phyloP scores from a whole-genome alignment of 129 eudicot species.

The Solidago caesia region DNA sequence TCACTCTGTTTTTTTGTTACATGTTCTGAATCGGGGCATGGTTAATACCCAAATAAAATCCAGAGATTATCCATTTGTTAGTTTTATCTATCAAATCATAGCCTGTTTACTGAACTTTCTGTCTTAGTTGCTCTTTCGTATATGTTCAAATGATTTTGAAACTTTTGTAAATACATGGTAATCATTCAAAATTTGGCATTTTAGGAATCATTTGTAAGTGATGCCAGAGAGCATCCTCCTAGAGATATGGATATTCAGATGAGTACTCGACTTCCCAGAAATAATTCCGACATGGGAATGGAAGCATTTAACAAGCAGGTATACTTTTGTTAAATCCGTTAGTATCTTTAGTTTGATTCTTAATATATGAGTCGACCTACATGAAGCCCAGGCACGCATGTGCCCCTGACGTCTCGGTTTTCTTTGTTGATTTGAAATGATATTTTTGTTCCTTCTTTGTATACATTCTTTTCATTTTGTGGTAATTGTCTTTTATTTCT shows the following conservation, averaged over 20 bases:
- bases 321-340: neutral
- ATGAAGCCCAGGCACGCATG: too few species aligned
- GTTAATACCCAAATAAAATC: neutral
- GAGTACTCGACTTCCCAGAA: slow-evolving; percentile 56
- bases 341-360: too few species aligned
- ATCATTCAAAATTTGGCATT: neutral
- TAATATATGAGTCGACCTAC: too few species aligned
- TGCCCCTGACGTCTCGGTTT: neutral
- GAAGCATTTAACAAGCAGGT: slow-evolving; percentile 82
- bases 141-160: slow-evolving; percentile 1
- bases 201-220: slow-evolving; percentile 64
- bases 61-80: neutral
- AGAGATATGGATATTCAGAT: slow-evolving; percentile 58
- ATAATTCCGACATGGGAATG: slow-evolving; percentile 70
- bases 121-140: neutral
- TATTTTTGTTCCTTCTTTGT: neutral
- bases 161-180: neutral
- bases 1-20: neutral
- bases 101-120: neutral
- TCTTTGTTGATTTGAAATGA: neutral
- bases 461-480: neutral
- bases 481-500: neutral
- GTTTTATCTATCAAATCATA: neutral
- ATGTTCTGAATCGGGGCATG: neutral
- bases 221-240: slow-evolving; percentile 49